A percentile compares a stretch with the other conserved stretches of the same genome.
These are phyloP conservation scores for Hyphopichia pseudoburtonii DNA, from an alignment of 1,139 yeast genomes.

Conservation along the genomic window DNA sequence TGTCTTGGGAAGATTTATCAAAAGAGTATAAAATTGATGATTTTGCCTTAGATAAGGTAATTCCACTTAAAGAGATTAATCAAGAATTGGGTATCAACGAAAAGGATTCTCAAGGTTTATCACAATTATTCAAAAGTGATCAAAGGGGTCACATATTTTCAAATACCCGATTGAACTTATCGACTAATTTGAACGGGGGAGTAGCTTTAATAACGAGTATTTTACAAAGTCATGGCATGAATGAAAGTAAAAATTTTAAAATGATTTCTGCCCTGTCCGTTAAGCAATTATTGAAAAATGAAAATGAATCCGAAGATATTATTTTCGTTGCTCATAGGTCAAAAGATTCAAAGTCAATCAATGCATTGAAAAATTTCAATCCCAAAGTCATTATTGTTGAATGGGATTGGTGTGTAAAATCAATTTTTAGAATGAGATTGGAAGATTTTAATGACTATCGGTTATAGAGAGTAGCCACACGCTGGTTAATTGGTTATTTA, in stretches of 20 bases:
- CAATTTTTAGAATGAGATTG: conserved; percentile 51
- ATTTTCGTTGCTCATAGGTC: conserved; percentile 39
- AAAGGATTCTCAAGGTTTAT: conserved; percentile 18
- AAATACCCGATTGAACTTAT: conserved; percentile 53
- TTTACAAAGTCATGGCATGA: conserved; percentile 63
- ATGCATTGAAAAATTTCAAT: conserved; percentile 34
- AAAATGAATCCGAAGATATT: conserved; percentile 16
- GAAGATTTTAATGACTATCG: conserved; percentile 24
- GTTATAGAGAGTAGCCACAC: no score
- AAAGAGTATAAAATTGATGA: conserved; percentile 28
- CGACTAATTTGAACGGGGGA: conserved; percentile 70
- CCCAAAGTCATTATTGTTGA: conserved; percentile 42
- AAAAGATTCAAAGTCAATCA: conserved; percentile 46
- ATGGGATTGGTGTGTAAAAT: conserved; percentile 70
- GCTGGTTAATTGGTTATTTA: no score
- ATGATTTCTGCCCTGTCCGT: conserved; percentile 9
- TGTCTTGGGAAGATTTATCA: conserved; percentile 19
- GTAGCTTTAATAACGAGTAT: conserved; percentile 59
- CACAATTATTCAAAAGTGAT: conserved; percentile 20
- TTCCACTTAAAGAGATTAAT: conserved; percentile 27
- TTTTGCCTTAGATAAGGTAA: conserved; percentile 37
- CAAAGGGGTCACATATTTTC: conserved; percentile 42
- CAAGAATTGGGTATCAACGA: conserved; percentile 30
- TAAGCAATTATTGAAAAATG: conserved; percentile 12
- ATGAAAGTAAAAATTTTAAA: conserved; percentile 34